Evolutionary conservation across 2,329 filamentous ascomycete species (phyloP).

Genomic region (Exophiala mesophila): DNA sequence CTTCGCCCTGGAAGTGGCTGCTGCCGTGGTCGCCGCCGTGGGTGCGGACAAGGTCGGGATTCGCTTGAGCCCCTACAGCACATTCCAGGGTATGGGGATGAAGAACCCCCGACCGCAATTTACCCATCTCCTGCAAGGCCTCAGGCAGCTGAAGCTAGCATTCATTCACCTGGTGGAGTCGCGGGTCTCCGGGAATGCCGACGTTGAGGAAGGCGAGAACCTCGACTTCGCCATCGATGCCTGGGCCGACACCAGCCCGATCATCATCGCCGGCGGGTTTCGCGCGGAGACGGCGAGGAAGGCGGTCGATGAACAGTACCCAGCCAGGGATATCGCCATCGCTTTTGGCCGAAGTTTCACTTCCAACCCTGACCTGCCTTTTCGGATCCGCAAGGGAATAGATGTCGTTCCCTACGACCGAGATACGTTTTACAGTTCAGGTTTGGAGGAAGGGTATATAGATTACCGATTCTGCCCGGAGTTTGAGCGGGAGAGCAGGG

Average conservation of each 20-base stretch:
- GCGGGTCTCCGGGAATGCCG: constrained; percentile 39
- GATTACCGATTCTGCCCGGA: constrained; percentile 12
- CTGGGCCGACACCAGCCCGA: constrained; percentile 50
- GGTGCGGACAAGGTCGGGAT: constrained; percentile 41
- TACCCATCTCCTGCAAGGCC: constrained; percentile 46
- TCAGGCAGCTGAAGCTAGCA: constrained; percentile 50
- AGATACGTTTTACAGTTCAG: constrained; percentile 17
- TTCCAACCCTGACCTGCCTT: constrained; percentile 47
- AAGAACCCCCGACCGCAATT: constrained; percentile 57
- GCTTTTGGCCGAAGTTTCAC: constrained; percentile 47
- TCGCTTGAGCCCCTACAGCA: constrained; percentile 43
- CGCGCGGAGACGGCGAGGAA: constrained; percentile 48
- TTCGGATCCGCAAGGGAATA: constrained; percentile 38
- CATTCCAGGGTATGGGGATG: constrained; percentile 51
- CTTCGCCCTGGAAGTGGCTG: constrained; percentile 49
- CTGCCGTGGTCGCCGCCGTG: constrained; percentile 30
- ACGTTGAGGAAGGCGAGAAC: constrained; percentile 29
- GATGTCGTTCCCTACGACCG: constrained; percentile 15
- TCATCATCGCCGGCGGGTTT: constrained; percentile 54
- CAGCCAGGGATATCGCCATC: constrained; percentile 43
- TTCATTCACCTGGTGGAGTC: constrained; percentile 57
- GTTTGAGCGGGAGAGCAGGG: too few species aligned
- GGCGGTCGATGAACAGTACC: constrained; percentile 41
- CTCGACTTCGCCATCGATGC: constrained; percentile 21
- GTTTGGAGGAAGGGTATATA: constrained; percentile 13